Evolutionary conservation across 2,329 filamentous ascomycete species (phyloP).

Genomic region (Aspergillus sp.): DNA sequence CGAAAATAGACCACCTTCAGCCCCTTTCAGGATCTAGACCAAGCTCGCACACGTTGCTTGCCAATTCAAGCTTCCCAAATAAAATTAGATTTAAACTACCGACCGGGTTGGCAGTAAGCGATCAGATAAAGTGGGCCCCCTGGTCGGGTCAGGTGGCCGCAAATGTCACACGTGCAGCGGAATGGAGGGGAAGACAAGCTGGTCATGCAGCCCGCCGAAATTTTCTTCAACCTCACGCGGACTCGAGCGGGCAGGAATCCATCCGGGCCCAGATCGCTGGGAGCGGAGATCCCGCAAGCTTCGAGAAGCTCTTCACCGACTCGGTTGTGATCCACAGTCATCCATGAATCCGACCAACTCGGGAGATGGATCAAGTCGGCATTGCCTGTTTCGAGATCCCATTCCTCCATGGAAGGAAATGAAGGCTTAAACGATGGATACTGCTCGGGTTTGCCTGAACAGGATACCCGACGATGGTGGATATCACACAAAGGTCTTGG

Average conservation of each 20-base stretch:
- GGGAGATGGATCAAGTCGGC: background rate
- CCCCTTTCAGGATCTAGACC: too few species aligned
- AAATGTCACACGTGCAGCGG: background rate
- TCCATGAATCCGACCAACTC: background rate
- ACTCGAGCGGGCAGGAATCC: background rate
- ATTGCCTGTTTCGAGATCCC: background rate
- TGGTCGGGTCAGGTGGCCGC: background rate
- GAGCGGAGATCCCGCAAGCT: background rate
- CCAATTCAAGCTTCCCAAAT: background rate
- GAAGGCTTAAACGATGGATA: background rate
- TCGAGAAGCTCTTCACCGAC: background rate
- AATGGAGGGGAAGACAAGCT: too few species aligned
- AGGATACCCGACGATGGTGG: background rate
- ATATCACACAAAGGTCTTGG: background rate
- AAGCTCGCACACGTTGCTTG: too few species aligned
- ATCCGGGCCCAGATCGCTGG: background rate
- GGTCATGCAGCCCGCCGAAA: constrained; percentile 1
- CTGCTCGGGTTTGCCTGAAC: constrained; percentile 1
- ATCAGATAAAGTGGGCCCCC: background rate
- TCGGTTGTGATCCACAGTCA: background rate
- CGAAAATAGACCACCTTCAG: too few species aligned
- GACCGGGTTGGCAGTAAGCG: background rate
- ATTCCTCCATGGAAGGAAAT: too few species aligned
- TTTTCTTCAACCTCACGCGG: constrained; percentile 5
- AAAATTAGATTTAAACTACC: constrained; percentile 6